Percentiles rank a stretch among this genome's conserved stretches.
Evolutionary conservation across 2,329 filamentous ascomycete genomes (phyloP).

Genomic region (Leptodontidium sp.): DNA sequence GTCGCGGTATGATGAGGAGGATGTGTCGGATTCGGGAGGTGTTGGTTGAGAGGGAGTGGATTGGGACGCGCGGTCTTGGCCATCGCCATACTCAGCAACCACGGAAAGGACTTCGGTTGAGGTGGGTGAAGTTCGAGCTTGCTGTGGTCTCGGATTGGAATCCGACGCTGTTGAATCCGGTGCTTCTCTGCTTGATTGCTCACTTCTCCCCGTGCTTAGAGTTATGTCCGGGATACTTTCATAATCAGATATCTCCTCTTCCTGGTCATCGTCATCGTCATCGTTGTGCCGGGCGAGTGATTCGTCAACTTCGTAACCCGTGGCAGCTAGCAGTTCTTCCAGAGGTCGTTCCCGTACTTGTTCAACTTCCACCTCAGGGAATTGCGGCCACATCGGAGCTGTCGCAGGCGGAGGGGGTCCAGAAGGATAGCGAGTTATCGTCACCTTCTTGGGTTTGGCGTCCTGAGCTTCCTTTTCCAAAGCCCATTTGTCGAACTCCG

Average conservation of each 20-base stretch:
- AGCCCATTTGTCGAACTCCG: conserved; percentile 50
- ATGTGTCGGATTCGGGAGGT: conserved; percentile 24
- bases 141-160: neutral
- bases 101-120: conserved; percentile 29
- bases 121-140: conserved; percentile 18
- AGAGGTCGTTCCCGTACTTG: conserved; percentile 41
- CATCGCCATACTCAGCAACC: conserved; percentile 28
- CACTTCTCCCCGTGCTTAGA: neutral
- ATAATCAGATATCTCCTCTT: neutral
- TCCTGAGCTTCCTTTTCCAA: conserved; percentile 33
- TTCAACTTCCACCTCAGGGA: conserved; percentile 43
- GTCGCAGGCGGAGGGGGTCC: neutral
- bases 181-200: neutral
- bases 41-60: conserved; percentile 27
- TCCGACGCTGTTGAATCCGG: conserved; percentile 12
- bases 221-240: conserved; percentile 34
- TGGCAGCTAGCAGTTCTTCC: conserved; percentile 40
- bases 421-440: neutral
- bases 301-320: conserved; percentile 41
- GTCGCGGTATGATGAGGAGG: conserved; percentile 51
- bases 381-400: conserved; percentile 31
- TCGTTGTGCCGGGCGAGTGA: conserved; percentile 12
- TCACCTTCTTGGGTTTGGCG: conserved; percentile 19
- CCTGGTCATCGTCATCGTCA: neutral
- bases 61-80: conserved; percentile 19